Percentiles rank a stretch among this genome's conserved stretches.
These are phyloP conservation scores for Kwoniella botswanensis DNA, from an alignment of 768 basidiomycete species.

Conservation along the genomic window DNA sequence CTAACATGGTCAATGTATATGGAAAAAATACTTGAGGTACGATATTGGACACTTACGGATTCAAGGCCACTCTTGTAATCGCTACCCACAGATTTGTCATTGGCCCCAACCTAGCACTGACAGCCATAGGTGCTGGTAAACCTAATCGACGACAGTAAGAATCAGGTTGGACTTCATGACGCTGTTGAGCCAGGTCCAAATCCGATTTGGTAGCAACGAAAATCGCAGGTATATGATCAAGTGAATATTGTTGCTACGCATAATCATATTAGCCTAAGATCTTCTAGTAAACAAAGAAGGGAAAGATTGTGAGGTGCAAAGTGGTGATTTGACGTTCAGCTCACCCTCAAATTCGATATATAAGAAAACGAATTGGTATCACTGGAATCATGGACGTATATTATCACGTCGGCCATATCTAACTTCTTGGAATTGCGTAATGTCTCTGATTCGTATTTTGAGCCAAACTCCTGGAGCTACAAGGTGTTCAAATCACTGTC, in stretches of 20 bases:
- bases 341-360: conserved; percentile 90
- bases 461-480: conserved; percentile 96
- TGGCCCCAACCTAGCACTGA: conserved; percentile 77
- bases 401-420: conserved; percentile 89
- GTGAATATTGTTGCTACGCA: conserved; percentile 88
- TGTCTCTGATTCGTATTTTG: conserved; percentile 89
- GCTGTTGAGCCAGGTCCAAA: conserved; percentile 92
- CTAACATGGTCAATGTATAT: neutral
- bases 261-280: no score
- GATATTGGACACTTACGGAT: conserved; percentile 40
- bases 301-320: no score
- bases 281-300: no score
- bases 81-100: conserved; percentile 56
- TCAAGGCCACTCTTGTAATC: conserved; percentile 52
- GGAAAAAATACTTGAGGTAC: neutral
- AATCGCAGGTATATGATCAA: conserved; percentile 91
- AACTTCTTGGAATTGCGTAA: conserved; percentile 87
- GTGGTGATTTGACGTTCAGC: conserved; percentile 38
- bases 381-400: conserved; percentile 95
- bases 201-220: conserved; percentile 99
- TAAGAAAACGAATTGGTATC: conserved; percentile 99
- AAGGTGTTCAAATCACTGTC: conserved; percentile 4
- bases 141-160: conserved; percentile 89
- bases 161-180: conserved; percentile 98
- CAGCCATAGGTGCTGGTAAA: conserved; percentile 91